A percentile compares a stretch with the other conserved stretches of the same genome.
Evolutionary conservation across 2,329 filamentous ascomycete genomes (phyloP).

Genomic region (Trichoderma asperellum): DNA sequence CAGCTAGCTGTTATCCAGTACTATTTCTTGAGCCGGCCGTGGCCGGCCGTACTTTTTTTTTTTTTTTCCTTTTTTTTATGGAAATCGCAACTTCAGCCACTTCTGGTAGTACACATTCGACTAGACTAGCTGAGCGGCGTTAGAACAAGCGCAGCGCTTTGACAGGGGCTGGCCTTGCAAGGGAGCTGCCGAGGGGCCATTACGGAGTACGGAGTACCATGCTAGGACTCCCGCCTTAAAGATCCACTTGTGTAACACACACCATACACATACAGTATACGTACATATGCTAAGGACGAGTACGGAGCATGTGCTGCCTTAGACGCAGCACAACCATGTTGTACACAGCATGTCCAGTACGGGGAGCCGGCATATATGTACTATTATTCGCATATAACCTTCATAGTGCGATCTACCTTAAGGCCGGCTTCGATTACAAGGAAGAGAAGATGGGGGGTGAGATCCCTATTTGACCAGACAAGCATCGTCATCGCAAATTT

Average conservation of each 20-base stretch:
- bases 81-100: background rate
- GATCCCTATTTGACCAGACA: background rate
- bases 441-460: background rate
- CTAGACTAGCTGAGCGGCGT: constrained; percentile 16
- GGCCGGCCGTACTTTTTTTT: constrained; percentile 11
- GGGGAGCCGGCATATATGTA: constrained; percentile 6
- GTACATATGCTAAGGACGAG: background rate
- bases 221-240: constrained; percentile 33
- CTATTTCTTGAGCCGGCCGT: constrained; percentile 7
- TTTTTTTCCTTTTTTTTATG: background rate
- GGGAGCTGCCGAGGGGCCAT: constrained; percentile 34
- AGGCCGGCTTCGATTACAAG: constrained; percentile 15
- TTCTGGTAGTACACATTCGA: background rate
- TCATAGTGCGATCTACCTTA: constrained; percentile 28
- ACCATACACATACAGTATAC: background rate
- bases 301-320: background rate
- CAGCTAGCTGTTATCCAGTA: background rate
- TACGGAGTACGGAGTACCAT: constrained; percentile 29
- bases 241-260: constrained; percentile 30
- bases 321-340: background rate
- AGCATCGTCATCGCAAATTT: background rate
- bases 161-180: constrained; percentile 26
- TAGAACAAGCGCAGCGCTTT: constrained; percentile 21
- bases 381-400: background rate
- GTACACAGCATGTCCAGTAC: constrained; percentile 5